These are phyloP conservation scores for Fusarium nygamai DNA, from an alignment of 2,329 filamentous ascomycete species.

Conservation along the genomic window DNA sequence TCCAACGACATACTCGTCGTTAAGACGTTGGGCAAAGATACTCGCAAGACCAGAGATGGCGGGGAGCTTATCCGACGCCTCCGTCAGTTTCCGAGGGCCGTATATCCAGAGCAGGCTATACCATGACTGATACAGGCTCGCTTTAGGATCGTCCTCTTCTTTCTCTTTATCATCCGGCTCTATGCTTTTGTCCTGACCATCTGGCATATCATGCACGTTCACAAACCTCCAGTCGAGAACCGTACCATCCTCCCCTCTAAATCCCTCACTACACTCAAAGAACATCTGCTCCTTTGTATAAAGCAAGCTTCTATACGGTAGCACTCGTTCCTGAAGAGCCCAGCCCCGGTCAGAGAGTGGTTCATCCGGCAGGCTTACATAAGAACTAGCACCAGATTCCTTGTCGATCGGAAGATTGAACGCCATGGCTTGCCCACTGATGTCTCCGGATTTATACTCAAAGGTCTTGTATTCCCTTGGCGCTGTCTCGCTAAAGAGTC, in stretches of 20 bases:
- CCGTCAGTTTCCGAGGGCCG: not conserved
- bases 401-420: not conserved
- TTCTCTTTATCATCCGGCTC: accelerated
- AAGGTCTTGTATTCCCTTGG: not conserved
- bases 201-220: not conserved
- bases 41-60: not conserved
- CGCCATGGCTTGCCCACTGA: not conserved
- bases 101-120: not conserved
- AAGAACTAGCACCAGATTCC: not conserved
- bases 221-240: not conserved
- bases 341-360: not conserved
- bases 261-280: not conserved
- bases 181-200: accelerated
- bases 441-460: not conserved
- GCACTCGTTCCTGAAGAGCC: not conserved
- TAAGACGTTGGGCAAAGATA: not conserved
- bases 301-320: not conserved
- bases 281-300: not conserved
- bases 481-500: not conserved
- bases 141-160: accelerated
- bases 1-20: not conserved
- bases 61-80: conserved; percentile 3
- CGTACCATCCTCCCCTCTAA: not conserved
- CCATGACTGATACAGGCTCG: not conserved
- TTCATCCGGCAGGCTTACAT: not conserved